These are phyloP conservation scores for Ophiostoma novo-ulmi DNA, from an alignment of 2,329 filamentous ascomycete species.

Conservation along the genomic window DNA sequence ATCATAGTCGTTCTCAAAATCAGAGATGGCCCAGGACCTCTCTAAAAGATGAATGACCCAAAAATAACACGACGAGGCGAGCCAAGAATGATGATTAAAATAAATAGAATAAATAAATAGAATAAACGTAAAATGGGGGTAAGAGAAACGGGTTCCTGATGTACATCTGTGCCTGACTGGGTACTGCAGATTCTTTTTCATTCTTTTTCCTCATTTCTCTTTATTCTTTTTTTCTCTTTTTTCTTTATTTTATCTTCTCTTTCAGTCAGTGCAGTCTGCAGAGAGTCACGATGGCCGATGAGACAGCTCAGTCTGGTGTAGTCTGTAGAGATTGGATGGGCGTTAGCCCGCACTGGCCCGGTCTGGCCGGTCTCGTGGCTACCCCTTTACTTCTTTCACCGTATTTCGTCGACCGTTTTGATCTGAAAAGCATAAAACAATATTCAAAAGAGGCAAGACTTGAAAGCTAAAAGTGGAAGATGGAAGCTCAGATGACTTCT, in stretches of 20 bases:
- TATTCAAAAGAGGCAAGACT: background rate
- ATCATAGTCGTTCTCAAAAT: background rate
- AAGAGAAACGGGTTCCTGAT: constrained; percentile 14
- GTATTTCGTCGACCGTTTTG: background rate
- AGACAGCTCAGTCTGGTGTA: background rate
- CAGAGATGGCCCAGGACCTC: background rate
- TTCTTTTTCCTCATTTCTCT: background rate
- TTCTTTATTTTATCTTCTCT: background rate
- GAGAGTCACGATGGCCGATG: constrained; percentile 5
- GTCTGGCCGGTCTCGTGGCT: background rate
- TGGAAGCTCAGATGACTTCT: background rate
- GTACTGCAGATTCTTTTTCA: background rate
- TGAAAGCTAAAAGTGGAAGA: background rate
- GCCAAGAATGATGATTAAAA: background rate
- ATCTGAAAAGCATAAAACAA: background rate
- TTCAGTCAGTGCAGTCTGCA: background rate
- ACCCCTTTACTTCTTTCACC: constrained; percentile 4
- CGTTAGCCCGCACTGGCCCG: background rate
- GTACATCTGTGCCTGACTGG: constrained; percentile 4
- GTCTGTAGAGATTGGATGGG: background rate
- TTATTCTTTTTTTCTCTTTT: background rate
- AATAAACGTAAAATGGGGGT: constrained; percentile 14
- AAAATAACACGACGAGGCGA: constrained; percentile 12
- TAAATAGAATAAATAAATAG: background rate
- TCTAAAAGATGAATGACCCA: background rate